Percentiles rank a stretch among this genome's conserved stretches.
Evolutionary conservation across 2,329 filamentous ascomycete species (phyloP).

Genomic region (Zasmidium cellare): DNA sequence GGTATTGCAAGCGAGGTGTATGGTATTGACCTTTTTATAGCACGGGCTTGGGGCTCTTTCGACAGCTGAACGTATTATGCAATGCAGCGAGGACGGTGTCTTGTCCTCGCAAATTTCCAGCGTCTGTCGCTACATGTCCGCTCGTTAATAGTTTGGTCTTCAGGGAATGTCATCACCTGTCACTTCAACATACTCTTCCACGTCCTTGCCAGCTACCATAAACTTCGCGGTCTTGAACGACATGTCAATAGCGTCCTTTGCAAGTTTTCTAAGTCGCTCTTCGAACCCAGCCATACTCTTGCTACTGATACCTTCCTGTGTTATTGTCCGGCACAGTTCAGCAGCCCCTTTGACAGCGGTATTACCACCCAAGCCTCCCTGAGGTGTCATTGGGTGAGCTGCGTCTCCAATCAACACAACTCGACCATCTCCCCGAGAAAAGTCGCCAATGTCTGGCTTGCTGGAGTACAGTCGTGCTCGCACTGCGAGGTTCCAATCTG

Average conservation of each 20-base stretch:
- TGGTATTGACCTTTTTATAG: too few relatives aligned
- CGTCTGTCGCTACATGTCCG: too few relatives aligned
- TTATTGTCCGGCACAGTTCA: neutral
- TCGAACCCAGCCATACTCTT: slow-evolving; percentile 1
- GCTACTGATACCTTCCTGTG: neutral
- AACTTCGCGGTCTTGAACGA: slow-evolving; percentile 4
- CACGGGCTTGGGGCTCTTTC: too few relatives aligned
- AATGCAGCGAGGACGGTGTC: too few relatives aligned
- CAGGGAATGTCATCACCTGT: too few relatives aligned
- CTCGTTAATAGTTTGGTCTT: too few relatives aligned
- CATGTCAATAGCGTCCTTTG: neutral
- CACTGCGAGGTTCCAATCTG: slow-evolving; percentile 3
- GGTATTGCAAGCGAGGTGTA: too few relatives aligned
- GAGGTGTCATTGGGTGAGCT: slow-evolving; percentile 1
- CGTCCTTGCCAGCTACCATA: slow-evolving; percentile 4
- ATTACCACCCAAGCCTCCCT: slow-evolving; percentile 1
- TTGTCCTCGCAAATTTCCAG: too few relatives aligned
- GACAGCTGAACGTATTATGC: too few relatives aligned
- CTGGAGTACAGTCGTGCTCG: slow-evolving; percentile 1
- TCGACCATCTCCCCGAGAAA: neutral
- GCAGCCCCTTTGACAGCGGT: neutral
- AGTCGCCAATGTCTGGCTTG: slow-evolving; percentile 5
- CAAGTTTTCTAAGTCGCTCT: neutral
- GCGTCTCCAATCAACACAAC: slow-evolving; percentile 1
- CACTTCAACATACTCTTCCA: slow-evolving; percentile 3